Evolutionary conservation across 164 flowering plant species (phyloP), one percentile per base, ranked within the genome.

Genomic region (Paratinospora sagittata): DNA sequence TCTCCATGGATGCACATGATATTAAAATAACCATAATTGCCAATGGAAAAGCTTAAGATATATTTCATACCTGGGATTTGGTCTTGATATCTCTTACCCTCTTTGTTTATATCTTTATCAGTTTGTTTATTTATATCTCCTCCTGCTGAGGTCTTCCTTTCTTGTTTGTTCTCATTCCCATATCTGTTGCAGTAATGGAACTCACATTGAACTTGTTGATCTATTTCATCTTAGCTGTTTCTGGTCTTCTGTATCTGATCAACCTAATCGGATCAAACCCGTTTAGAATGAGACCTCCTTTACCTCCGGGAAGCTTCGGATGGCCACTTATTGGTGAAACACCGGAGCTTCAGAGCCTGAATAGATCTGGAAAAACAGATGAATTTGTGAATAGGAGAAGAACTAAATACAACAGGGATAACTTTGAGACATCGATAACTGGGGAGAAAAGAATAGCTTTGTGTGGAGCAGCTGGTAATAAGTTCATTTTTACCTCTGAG

Each of bases 401-500:
- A 68, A 43, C n/a, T 23, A 75, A 45, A 62, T 52, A 67, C 39
- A 72, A 71, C 13, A 45, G 6, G 39, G 73, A 71, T 16, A 67
- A 71, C 63, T 75, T 71, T 49, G 71, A 71, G 60, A 71, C 74
- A 23, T 52, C 67, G 3, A 0, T 75, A 6, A 21, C 58, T 4
- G 71, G 74, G n/a, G 72, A 71, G 47, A 71, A 71, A 47, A 66
- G 66, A 0, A 34, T 67, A 17, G 30, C 47, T 0, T 37, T 75
- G 14, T 71, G 78, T 33, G 74, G 78, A 27, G 43, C 71, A 26
- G 45, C 33, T 1, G 74, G 64, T 12, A 75, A 71, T 47, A 71
- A 75, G 68, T 67, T 75, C 47, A 17, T 75, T 27, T 75, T 75
- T 71, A 66, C 78, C 13, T 45, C 63, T 16, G 78, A 75, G 52